Evolutionary conservation across 306 rosid species (phyloP).

Genomic region (Glycine tomentella): DNA sequence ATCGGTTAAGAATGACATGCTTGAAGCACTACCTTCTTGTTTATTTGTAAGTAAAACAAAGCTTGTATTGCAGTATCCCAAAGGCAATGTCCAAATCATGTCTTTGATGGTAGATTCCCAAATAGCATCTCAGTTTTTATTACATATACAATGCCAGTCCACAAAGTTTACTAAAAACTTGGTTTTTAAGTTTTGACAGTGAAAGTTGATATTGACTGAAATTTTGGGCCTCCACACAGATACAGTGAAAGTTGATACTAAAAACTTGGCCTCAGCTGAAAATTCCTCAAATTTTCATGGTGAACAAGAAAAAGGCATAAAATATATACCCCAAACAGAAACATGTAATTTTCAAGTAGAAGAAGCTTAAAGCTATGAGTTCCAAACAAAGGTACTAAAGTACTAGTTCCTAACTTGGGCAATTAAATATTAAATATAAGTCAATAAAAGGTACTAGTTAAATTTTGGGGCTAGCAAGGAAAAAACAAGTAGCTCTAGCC

Average conservation of each 20-base stretch:
- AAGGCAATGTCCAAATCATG: conserved; percentile 4
- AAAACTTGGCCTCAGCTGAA: conserved; percentile 17
- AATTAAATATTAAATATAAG: conserved; percentile 13
- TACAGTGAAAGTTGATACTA: conserved; percentile 12
- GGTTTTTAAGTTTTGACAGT: not conserved
- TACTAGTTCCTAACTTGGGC: conserved; percentile 6
- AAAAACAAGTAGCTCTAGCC: conserved; percentile 31
- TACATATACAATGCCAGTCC: conserved; percentile 5
- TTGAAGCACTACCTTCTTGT: conserved; percentile 36
- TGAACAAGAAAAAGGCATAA: conserved; percentile 26
- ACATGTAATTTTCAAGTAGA: conserved; percentile 26
- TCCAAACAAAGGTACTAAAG: conserved; percentile 29
- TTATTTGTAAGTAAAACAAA: conserved; percentile 19
- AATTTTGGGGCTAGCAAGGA: not conserved
- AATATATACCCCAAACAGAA: conserved; percentile 32
- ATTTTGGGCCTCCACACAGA: not conserved
- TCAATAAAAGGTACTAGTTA: not conserved
- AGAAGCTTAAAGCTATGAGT: conserved; percentile 18
- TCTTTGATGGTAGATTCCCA: conserved; percentile 31
- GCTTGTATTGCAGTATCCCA: conserved; percentile 12
- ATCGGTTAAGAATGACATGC: not conserved
- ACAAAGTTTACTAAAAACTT: conserved; percentile 3
- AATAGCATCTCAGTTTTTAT: conserved; percentile 20
- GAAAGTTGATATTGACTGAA: conserved; percentile 23
- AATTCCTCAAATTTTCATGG: conserved; percentile 23